Evolutionary conservation across 192 early-diverging fungal genomes (phyloP), one percentile per base, ranked within the genome.

Genomic region (Dissophora ornata): DNA sequence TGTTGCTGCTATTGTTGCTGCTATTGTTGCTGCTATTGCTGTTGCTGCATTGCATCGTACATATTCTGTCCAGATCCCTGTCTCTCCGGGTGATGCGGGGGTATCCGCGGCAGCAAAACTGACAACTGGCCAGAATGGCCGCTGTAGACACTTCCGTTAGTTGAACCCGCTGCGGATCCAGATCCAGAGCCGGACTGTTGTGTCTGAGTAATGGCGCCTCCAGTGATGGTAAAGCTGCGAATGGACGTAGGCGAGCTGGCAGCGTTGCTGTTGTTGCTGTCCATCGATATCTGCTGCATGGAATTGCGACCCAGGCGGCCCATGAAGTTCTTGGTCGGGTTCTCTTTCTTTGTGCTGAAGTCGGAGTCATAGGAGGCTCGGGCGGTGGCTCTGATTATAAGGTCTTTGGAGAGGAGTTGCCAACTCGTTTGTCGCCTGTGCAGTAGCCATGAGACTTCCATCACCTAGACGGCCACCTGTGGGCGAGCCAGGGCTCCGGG

Each of bases 291-390:
- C 6, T 59, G 21, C 33, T 77, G 73, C 16, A 67, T 50, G 10
- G 73, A 77, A 59, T 67, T 77, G 34, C 73, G 57, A 47, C 64
- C 64, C 48, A 77, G 48, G 30, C 64, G 64, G 13, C 73, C 73
- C 73, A 77, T 77, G 28, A 77, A 67, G 51, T 38, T 67, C 59
- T 77, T 77, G 58, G 67, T 67, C 0, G 73, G 65, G 22, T 67
- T 67, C 24, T 75, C 71, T 36, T 67, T 77, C 28, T 67, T 75
- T 3, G 19, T 22, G 61, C 68, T 12, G 49, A 58, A 22, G 34
- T 53, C 1, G 71, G 57, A 4, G 56, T 58, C 69, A 57, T 46
- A 1, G 59, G 69, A 5, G 45, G 58, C 26, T 71, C 58, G 13
- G 26, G n/a, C 34, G 48, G 24, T 2, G 57, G 51, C 24, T 64